phyloP scores from a whole-genome alignment of 2,329 filamentous ascomycete species.

The Fusarium nelsonii region DNA sequence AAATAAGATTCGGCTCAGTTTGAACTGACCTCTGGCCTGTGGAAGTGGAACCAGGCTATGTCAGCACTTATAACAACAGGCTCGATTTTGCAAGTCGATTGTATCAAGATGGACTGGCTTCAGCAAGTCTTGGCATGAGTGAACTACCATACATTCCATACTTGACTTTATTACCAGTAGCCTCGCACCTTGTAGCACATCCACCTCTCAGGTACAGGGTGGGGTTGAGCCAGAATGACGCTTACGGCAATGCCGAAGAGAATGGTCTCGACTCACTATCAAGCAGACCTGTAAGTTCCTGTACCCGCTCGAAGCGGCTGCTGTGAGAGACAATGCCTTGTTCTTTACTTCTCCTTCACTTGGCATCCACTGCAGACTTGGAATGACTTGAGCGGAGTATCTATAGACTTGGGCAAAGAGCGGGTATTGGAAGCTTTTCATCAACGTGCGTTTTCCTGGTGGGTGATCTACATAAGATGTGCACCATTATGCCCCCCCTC shows the following conservation, averaged over 20 bases:
- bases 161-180: constrained; percentile 28
- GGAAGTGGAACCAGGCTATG: neutral
- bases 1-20: neutral
- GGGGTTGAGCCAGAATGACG: constrained; percentile 41
- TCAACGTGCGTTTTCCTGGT: constrained; percentile 23
- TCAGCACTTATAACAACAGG: neutral
- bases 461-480: constrained; percentile 49
- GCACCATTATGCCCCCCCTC: constrained; percentile 41
- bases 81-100: neutral
- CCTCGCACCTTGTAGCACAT: constrained; percentile 10
- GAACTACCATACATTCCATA: neutral
- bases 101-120: neutral
- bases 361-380: neutral
- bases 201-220: constrained; percentile 48
- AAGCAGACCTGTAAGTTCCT: constrained; percentile 23
- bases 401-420: neutral
- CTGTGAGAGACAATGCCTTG: constrained; percentile 7
- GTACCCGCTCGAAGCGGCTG: constrained; percentile 34
- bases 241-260: constrained; percentile 47
- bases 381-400: constrained; percentile 9
- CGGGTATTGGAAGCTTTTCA: constrained; percentile 1
- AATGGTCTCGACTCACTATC: constrained; percentile 47
- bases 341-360: constrained; percentile 5
- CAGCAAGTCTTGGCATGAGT: neutral
- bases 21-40: neutral